Conservation (phyloP, 164 flowering plant genomes). For the Chimonanthus salicifolius region DNA sequence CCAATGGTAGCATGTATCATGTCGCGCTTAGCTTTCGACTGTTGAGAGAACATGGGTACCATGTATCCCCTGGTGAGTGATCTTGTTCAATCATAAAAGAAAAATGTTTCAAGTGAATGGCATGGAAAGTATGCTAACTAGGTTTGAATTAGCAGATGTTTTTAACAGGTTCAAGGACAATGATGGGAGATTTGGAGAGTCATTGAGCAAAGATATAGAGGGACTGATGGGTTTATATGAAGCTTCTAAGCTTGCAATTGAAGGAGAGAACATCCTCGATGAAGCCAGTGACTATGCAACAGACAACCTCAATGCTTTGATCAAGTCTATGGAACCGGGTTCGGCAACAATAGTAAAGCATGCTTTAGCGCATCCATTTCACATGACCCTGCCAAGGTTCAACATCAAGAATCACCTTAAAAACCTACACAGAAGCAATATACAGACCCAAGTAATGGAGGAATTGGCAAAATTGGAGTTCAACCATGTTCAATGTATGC, state of each 20-base stretch:
- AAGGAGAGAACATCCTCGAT: conserved; percentile 22
- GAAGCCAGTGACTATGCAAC: conserved; percentile 18
- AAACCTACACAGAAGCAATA: not conserved
- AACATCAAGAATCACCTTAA: conserved; percentile 9
- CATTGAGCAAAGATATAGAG: conserved; percentile 10
- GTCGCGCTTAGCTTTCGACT: conserved; percentile 4
- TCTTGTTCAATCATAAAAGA: not conserved
- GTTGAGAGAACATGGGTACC: conserved; percentile 5
- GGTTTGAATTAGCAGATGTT: conserved; percentile 14
- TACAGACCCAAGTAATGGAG: not conserved
- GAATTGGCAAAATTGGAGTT: conserved; percentile 22
- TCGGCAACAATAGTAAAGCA: conserved; percentile 1
- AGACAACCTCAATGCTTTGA: conserved; percentile 4
- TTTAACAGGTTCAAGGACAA: conserved; percentile 27
- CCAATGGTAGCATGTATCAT: not conserved
- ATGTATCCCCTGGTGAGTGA: not conserved
- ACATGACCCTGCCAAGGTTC: conserved; percentile 10
- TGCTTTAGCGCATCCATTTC: conserved; percentile 15
- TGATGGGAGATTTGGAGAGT: conserved; percentile 18
- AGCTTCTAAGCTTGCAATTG: conserved; percentile 18
- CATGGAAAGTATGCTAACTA: not conserved
- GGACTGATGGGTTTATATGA: conserved; percentile 26
- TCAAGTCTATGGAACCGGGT: not conserved
- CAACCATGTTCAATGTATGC: conserved; percentile 7
- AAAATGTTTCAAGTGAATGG: no score